These are phyloP conservation scores for Amylocarpus encephaloides DNA, from an alignment of 2,329 filamentous ascomycete species.

Conservation along the genomic window DNA sequence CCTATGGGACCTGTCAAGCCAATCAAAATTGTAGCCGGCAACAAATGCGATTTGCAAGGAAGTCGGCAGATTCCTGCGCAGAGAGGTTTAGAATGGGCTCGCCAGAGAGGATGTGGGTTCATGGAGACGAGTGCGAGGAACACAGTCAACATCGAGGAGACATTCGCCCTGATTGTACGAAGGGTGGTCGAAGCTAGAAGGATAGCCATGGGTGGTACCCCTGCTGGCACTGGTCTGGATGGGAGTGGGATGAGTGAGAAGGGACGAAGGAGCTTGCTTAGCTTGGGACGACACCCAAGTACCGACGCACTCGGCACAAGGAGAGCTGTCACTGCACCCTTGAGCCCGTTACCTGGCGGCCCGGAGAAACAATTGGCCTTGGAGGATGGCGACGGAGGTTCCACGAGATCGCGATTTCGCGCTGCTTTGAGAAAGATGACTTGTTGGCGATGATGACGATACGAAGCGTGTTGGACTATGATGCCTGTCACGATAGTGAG, in stretches of 20 bases:
- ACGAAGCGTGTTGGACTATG: no score
- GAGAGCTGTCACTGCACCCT: conserved; percentile 26
- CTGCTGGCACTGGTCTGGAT: conserved; percentile 2
- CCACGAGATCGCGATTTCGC: neutral
- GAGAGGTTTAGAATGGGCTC: conserved; percentile 70
- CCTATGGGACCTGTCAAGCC: conserved; percentile 38
- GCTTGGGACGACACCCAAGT: conserved; percentile 7
- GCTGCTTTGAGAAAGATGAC: neutral
- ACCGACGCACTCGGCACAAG: conserved; percentile 18
- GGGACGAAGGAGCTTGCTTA: conserved; percentile 5
- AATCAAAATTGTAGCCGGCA: conserved; percentile 77
- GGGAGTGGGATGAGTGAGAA: conserved; percentile 1
- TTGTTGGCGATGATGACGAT: neutral
- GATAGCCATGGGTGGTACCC: conserved; percentile 10
- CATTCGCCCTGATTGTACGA: conserved; percentile 65
- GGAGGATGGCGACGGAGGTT: neutral
- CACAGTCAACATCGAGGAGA: conserved; percentile 86
- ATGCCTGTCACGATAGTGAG: no score
- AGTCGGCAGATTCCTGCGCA: conserved; percentile 62
- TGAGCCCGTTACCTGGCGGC: conserved; percentile 26
- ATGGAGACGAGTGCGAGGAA: conserved; percentile 84
- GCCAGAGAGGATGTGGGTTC: conserved; percentile 67
- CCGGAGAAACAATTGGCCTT: conserved; percentile 20
- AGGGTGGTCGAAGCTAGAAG: conserved; percentile 48
- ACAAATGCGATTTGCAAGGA: conserved; percentile 77